phyloP scores from a whole-genome alignment of 257 asterid genomes.

The Pogostemon cablin region DNA sequence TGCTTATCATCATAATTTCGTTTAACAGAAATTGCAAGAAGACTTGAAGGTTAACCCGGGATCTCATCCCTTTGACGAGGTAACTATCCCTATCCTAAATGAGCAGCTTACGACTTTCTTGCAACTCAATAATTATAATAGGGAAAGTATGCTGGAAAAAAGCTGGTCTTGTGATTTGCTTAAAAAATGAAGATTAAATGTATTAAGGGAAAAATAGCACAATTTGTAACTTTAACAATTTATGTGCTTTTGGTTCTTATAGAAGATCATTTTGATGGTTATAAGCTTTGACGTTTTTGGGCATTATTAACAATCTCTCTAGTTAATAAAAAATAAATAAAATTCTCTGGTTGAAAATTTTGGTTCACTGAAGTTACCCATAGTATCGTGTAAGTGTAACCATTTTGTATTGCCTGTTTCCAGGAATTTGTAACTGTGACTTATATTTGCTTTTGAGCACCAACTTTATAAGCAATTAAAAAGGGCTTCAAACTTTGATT shows the following conservation, averaged over 20 bases:
- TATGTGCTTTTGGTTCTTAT: conserved; percentile 15
- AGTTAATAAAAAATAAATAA: neutral
- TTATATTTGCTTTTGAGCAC: neutral
- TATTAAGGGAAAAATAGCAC: neutral
- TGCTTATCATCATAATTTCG: neutral
- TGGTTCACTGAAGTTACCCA: neutral
- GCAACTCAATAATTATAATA: neutral
- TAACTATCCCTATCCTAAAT: conserved; percentile 18
- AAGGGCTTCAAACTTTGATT: neutral
- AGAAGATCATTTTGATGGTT: neutral
- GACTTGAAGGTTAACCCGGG: conserved; percentile 43
- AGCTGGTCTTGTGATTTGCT: neutral
- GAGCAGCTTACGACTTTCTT: conserved; percentile 4
- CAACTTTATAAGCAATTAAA: neutral
- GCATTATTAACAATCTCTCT: neutral
- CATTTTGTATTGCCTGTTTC: neutral
- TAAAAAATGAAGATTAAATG: neutral
- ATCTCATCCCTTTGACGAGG: conserved; percentile 53
- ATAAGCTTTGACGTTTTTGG: neutral
- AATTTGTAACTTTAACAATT: neutral
- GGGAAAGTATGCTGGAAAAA: conserved; percentile 1
- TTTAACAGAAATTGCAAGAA: conserved; percentile 46
- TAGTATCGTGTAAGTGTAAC: neutral
- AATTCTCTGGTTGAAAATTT: neutral
- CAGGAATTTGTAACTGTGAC: neutral